Evolutionary conservation across 192 early-diverging fungal genomes (phyloP).

Genomic region (Bifiguratus adelaidae): DNA sequence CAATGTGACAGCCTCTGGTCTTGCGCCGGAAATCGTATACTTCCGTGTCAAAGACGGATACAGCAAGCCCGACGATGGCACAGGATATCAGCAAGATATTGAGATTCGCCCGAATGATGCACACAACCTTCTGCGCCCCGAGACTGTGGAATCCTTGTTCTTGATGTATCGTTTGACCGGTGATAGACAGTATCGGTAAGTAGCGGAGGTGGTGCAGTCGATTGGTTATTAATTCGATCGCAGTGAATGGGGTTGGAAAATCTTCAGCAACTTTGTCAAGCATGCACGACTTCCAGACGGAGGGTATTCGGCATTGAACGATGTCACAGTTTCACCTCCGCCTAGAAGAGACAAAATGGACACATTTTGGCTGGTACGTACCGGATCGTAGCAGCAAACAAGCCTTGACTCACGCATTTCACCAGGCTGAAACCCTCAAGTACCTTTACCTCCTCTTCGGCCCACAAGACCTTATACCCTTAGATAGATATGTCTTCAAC

Average conservation of each 20-base stretch:
- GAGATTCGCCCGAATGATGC: slow-evolving; percentile 47
- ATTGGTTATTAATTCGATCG: not conserved
- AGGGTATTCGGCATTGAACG: slow-evolving; percentile 43
- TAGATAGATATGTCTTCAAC: slow-evolving; percentile 88
- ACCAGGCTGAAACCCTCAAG: slow-evolving; percentile 89
- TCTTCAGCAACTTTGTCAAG: slow-evolving; percentile 78
- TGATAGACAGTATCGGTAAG: slow-evolving; percentile 69
- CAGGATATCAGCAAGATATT: slow-evolving; percentile 38
- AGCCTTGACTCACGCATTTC: no score
- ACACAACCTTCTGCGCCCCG: slow-evolving; percentile 80
- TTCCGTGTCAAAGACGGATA: slow-evolving; percentile 40
- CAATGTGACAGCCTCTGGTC: slow-evolving; percentile 59
- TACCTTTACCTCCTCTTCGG: slow-evolving; percentile 87
- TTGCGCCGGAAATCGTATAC: slow-evolving; percentile 82
- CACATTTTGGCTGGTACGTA: slow-evolving; percentile 55
- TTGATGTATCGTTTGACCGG: slow-evolving; percentile 79
- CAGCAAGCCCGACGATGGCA: slow-evolving; percentile 16
- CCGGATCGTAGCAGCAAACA: no score
- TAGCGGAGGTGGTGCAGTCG: not conserved
- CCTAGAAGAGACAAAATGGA: slow-evolving; percentile 63
- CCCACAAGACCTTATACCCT: slow-evolving; percentile 46
- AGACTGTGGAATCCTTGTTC: slow-evolving; percentile 86
- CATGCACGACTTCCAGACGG: slow-evolving; percentile 57
- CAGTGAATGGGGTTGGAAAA: slow-evolving; percentile 77
- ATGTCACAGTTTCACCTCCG: slow-evolving; percentile 39